phyloP scores from a whole-genome alignment of 2,329 filamentous ascomycete genomes.

The Fusarium longipes region DNA sequence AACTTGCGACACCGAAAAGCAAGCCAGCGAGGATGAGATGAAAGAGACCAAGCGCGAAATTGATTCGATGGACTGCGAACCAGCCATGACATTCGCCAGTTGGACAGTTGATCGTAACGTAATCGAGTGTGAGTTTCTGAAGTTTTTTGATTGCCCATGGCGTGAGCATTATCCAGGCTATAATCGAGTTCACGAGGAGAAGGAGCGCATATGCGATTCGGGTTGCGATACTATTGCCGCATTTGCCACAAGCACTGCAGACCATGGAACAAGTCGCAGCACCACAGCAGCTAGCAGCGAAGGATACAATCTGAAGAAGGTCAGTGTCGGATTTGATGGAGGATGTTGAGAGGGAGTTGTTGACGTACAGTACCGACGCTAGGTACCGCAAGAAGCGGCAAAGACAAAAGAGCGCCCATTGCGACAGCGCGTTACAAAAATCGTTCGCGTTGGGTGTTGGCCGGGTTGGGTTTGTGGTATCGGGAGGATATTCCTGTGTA shows the following conservation, averaged over 20 bases:
- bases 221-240: conserved; percentile 95
- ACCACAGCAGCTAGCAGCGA: conserved; percentile 91
- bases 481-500: neutral
- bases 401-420: conserved; percentile 92
- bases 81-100: conserved; percentile 94
- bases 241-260: conserved; percentile 95
- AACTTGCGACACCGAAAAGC: conserved; percentile 86
- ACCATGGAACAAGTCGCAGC: conserved; percentile 96
- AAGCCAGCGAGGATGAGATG: conserved; percentile 87
- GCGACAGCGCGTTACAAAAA: conserved; percentile 23
- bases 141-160: conserved; percentile 98
- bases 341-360: neutral
- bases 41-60: conserved; percentile 95
- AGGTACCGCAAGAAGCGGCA: conserved; percentile 89
- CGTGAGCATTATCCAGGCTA: conserved; percentile 99
- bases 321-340: conserved; percentile 13
- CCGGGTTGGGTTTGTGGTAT: neutral
- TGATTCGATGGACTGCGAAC: conserved; percentile 96
- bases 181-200: conserved; percentile 93
- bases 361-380: conserved; percentile 83
- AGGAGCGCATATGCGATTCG: conserved; percentile 96
- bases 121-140: conserved; percentile 90
- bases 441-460: neutral
- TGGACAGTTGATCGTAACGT: conserved; percentile 93
- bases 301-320: conserved; percentile 72